A percentile compares a stretch with the other conserved stretches of the same genome.
Conservation (phyloP, 352 stramenopile species). For the Phytophthora syringae region DNA sequence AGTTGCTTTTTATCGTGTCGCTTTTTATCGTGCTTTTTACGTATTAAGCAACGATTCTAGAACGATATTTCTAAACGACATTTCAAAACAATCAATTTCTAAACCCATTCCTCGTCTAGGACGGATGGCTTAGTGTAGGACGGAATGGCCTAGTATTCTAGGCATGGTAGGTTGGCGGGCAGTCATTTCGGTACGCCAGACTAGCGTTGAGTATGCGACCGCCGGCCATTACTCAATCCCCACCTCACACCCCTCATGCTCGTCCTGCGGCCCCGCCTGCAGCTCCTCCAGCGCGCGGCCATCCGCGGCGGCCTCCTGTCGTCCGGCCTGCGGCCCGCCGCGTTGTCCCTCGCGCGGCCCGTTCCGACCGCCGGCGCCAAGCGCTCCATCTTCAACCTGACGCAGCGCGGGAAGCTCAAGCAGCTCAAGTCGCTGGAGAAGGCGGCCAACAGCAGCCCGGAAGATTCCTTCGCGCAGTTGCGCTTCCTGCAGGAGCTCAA, state of each 20-base stretch:
- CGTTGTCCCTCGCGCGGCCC: background rate
- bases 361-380: constrained; percentile 25
- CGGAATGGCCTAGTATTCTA: too few species aligned
- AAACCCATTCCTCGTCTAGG: too few species aligned
- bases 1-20: too few species aligned
- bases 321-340: background rate
- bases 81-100: too few species aligned
- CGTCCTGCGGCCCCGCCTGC: constrained; percentile 47
- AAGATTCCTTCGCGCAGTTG: constrained; percentile 79
- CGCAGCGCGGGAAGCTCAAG: constrained; percentile 75
- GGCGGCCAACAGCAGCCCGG: constrained; percentile 75
- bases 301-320: constrained; percentile 13
- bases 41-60: too few species aligned
- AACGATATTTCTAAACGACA: too few species aligned
- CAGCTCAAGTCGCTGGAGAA: constrained; percentile 88
- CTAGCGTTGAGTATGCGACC: too few species aligned
- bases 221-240: too few species aligned
- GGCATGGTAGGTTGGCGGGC: too few species aligned
- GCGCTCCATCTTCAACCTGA: constrained; percentile 85
- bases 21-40: too few species aligned
- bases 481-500: constrained; percentile 90
- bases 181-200: too few species aligned
- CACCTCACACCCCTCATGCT: constrained; percentile 52
- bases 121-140: too few species aligned
- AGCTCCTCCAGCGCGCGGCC: constrained; percentile 42